Base-by-base conservation (phyloP, 202 grass and related monocot genomes). In the Cymbopogon flexuosus region DNA sequence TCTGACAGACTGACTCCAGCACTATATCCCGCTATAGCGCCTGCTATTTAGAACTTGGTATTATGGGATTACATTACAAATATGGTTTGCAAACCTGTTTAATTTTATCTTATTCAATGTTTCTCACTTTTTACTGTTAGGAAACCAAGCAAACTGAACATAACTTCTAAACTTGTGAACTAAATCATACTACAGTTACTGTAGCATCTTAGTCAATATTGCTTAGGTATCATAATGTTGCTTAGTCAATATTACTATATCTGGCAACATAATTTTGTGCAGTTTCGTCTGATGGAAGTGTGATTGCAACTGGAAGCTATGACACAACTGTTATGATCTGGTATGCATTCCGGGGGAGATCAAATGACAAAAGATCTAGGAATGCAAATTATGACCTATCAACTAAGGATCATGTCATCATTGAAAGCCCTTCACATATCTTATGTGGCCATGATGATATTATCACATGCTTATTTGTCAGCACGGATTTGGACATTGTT, bases 361-460 rank as follows among this genome's bases (percentile, higher is more conserved):
- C 62, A 63, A 71, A 41, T 61, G 88, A 93, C 40, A 93, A 70
- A 75, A 86, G 71, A 87, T 82, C 66, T 6, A 78, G 83, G 10
- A 79, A 78, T 75, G 58, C 76, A 62, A 81, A 82, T 76, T 72
- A 68, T 64, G 91, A 90, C 27, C 23, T 61, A 10, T 81, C 66
- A 62, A 81, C 79, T 70, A 71, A 81, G 89, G 94, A 97, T 78
- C 90, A 94, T 57, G 79, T 98, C 65, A 89, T 98, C 58, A 90
- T 90, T 60, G 88, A 93, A 81, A 93, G 82, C 60, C 95, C 95
- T 46, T 89, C 81, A 61, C 95, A 95, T 87, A 98, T 98, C 61
- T 89, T 98, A 68, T 98, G 95, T 72, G 92, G 95, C 27, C 95
- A 98, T 82, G 95, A 94, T 68, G 95, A 98, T 46, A 94, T 98